Base-by-base conservation (phyloP, 2,329 filamentous ascomycete species). In the Cladosporium sp. region DNA sequence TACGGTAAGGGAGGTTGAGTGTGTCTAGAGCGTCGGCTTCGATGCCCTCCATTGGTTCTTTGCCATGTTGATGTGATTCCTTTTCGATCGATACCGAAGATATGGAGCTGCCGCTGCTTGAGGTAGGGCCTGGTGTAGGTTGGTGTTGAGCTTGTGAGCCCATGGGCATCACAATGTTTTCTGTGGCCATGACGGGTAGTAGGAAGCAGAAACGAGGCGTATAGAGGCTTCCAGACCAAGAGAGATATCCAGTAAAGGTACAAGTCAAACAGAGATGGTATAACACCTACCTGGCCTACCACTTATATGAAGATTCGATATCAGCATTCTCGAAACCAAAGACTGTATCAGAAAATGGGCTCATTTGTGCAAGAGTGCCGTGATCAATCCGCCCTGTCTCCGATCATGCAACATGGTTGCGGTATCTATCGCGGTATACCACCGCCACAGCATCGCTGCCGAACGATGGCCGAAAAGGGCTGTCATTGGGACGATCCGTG, bases 1-100 rank as follows among this genome's bases (percentile, higher is more conserved):
- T 70, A 15, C 71, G 65, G 34, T 71, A 72, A 11, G 70, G 71
- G 0, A 72, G 68, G 49, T 71, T 72, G 68, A 72, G 55, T 55
- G 59, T 57, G 24, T 65, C 64, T 15, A 65, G 57, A 32, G 64
- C 47, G 15, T 59, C 55, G 24, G 57, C 64, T 21, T 65, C 64
- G 64, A 65, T 65, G 44, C 32, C 64, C 7, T 55, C 34, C 12
- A 12, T 52, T 24, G 49, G 15, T 21, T 1, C 21, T 54, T 32
- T 55, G 28, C 8, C 28, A 34, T 34, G 28, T 47, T 21, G 38
- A 6, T 63, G 52, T 26, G 18, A 18, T 55, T 64, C 44, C 41
- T 64, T 61, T 4, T 61, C 54, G 34, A 54, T 47, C n/a, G 24
- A 44, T 44, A 34, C 51, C n/a, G 58, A 61, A 10, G 61, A 64